Evolutionary conservation across 2,329 filamentous ascomycete species (phyloP), one percentile per base, ranked within the genome.

Genomic region (Tolypocladium amazonense): DNA sequence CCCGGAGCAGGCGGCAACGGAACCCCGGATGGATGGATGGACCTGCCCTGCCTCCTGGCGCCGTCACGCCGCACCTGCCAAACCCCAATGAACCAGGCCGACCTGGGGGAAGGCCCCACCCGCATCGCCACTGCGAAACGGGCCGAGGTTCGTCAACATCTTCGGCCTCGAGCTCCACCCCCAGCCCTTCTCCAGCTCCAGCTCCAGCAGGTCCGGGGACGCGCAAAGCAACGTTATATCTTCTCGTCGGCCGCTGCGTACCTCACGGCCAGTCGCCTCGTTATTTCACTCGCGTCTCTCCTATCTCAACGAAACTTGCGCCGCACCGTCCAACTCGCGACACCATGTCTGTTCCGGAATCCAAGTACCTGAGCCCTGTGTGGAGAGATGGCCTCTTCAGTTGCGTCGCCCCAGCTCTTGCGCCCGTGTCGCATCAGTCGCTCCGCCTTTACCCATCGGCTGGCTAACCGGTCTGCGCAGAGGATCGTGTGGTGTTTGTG

Each of bases 331-430:
- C 23, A 50, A 4, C 14, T n/a, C 27, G 6, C 55, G 37, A 43
- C 37, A 56, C 62, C 53, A 92, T 92, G 89, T 75, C 88, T 38
- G 73, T 91, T 57, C 82, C 88, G 9, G 86, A 86, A 66, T 87
- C 86, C 58, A 81, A 89, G 62, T 96, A 92, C 69, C 72, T 97
- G 65, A 95, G 90, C 73, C 81, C 86, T 61, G 85, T 92, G 67
- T 97, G 92, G 92, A 87, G 82, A 66, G 88, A 96, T 75, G 90
- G 88, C 64, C 88, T 97, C 64, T 96, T 97, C 72, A 83, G 90
- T 94, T 64, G 39, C 53, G 57, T 33, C 45, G 33, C 52, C 45
- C 2, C 57, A 18, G 27, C 47, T 5, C 47, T 27, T n/a, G 47
- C 27, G 27, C 47, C 27, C 47, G 27, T 18, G 45, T 52, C 27